Percentiles rank a stretch among this genome's conserved stretches.
Conservation (phyloP, 352 stramenopile genomes). For the Phytophthora melonis region DNA sequence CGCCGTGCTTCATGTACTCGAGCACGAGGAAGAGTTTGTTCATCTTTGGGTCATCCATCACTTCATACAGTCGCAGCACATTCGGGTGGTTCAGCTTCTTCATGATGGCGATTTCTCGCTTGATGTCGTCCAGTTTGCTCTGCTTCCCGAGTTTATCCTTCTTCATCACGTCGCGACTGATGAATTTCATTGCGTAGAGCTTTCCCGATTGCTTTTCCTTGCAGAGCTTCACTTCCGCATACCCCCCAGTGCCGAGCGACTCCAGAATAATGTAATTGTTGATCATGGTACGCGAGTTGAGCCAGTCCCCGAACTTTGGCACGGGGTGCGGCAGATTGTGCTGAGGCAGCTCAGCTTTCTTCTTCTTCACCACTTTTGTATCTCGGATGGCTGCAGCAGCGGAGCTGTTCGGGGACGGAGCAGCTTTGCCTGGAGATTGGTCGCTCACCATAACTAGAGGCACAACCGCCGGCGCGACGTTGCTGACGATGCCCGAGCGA, state of each 20-base stretch:
- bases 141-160: constrained; percentile 85
- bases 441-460: constrained; percentile 41
- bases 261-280: constrained; percentile 96
- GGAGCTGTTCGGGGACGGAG: constrained; percentile 13
- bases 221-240: constrained; percentile 92
- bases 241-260: constrained; percentile 85
- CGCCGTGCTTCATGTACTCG: constrained; percentile 95
- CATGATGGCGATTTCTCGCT: constrained; percentile 98
- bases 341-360: constrained; percentile 78
- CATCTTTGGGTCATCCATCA: constrained; percentile 95
- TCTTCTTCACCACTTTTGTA: constrained; percentile 87
- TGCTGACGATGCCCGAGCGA: constrained; percentile 57
- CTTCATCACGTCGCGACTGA: constrained; percentile 89
- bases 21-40: constrained; percentile 97
- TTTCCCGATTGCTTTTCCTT: constrained; percentile 83
- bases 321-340: constrained; percentile 78
- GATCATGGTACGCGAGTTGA: constrained; percentile 90
- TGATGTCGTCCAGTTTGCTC: constrained; percentile 86
- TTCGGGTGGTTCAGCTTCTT: constrained; percentile 98
- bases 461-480: constrained; percentile 42
- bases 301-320: constrained; percentile 86
- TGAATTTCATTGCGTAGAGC: constrained; percentile 90
- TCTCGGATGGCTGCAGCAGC: constrained; percentile 59
- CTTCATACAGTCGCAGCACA: constrained; percentile 94
- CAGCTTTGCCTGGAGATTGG: constrained; percentile 23